Base-by-base conservation (phyloP, 768 basidiomycete genomes). In the Basidioascus undulatus region DNA sequence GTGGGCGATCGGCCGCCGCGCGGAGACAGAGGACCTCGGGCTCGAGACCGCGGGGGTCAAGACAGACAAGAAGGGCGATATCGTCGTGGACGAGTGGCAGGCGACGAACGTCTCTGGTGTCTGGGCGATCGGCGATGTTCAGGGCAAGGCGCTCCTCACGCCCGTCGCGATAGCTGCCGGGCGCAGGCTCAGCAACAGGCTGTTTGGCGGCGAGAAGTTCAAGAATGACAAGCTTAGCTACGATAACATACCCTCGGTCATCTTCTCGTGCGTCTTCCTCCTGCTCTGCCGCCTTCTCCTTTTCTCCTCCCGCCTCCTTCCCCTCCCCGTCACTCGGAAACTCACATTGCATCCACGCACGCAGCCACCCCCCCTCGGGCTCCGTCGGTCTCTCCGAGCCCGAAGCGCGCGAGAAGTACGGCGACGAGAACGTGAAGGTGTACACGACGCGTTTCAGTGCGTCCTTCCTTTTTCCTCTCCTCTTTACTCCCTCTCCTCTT, bases 101-200 rank as follows among this genome's bases (percentile, higher is more conserved):
- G 74, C 76, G 54, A 71, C 81, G 38, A 67, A 56, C 39, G 68
- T 84, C 16, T 60, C 68, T 24, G 67, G 70, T 34, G 65, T 96
- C 49, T 74, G 66, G 33, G 71, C 84, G 2, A 74, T 96, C 42
- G 92, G 92, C 2, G 92, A 98, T 54, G 82, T 86, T 18, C 72
- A 72, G 49, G 92, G 92, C 46, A 87, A 92, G 59, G 80, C 72
- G 32, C 64, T 89, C 25, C 65, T 98, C 44, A 98, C 92, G 4
- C 92, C 92, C 13, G 92, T 98, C 9, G 92, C 92, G 32, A 89
- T 98, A 43, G 89, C 89, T 36, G 92, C 92, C 13, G 92, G 84
- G 18, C 65, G 92, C 44, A 63, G 84, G 45, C 63, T 94, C 30
- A 67, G 77, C 40, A 96, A 96, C 61, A 65, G 92, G 44, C 61